Evolutionary conservation across 202 grass and related monocot species (phyloP).

Genomic region (Hordeum pubiflorum): DNA sequence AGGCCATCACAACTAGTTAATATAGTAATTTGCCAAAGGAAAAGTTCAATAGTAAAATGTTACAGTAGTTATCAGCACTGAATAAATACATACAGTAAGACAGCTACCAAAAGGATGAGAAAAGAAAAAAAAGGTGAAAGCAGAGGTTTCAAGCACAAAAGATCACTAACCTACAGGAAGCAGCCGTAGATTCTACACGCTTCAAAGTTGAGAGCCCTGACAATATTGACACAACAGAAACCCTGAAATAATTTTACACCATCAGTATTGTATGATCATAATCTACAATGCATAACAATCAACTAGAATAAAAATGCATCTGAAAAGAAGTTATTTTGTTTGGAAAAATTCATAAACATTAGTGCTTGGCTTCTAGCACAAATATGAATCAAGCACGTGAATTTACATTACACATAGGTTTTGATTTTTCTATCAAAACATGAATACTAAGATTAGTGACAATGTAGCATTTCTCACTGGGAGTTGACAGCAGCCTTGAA

Average conservation of each 20-base stretch:
- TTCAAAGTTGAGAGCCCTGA: background rate
- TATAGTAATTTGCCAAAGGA: background rate
- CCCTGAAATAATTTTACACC: conserved; percentile 25
- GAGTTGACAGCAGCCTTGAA: background rate
- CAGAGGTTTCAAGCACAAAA: background rate
- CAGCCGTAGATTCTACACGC: background rate
- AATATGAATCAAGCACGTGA: background rate
- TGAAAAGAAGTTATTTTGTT: background rate
- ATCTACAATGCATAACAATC: background rate
- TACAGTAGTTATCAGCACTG: background rate
- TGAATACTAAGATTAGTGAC: background rate
- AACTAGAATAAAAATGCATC: background rate
- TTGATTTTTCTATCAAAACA: background rate
- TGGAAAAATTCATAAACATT: background rate
- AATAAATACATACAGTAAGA: background rate
- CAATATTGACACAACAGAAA: background rate
- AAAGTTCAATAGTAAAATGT: background rate
- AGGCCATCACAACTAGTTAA: background rate
- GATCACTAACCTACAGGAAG: conserved; percentile 30
- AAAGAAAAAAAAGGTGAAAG: background rate
- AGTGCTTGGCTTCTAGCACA: background rate
- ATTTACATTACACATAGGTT: background rate
- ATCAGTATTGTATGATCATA: conserved; percentile 8
- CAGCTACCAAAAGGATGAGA: background rate
- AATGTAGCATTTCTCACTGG: background rate